phyloP scores from a whole-genome alignment of 768 basidiomycete genomes.

The Mrakia frigida region DNA sequence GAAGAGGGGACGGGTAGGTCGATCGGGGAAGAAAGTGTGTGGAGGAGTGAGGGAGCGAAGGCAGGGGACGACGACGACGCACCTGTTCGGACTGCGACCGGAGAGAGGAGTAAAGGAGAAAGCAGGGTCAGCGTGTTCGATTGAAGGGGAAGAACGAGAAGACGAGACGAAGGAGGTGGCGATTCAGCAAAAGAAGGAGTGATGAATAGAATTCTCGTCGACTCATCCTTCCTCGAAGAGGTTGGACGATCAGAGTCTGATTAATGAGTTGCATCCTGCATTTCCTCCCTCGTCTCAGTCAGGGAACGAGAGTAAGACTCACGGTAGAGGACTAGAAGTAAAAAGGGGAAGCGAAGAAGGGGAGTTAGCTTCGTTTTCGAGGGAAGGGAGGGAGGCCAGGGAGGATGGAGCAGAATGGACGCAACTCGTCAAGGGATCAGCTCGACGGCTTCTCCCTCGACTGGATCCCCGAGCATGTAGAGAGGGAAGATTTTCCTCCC shows the following conservation, averaged over 20 bases:
- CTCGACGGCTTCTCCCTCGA: too few species aligned
- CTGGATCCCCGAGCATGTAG: too few species aligned
- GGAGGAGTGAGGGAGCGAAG: neutral
- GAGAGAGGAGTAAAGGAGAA: neutral
- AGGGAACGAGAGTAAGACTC: too few species aligned
- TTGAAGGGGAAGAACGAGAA: neutral
- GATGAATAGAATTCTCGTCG: neutral
- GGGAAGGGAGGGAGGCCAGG: too few species aligned
- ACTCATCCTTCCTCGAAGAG: neutral
- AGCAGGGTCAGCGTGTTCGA: neutral
- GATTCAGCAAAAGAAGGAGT: neutral
- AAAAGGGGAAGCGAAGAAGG: too few species aligned
- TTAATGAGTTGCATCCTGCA: neutral
- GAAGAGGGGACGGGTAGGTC: neutral
- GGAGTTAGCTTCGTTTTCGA: too few species aligned
- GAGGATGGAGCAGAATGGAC: too few species aligned
- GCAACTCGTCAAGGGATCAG: too few species aligned
- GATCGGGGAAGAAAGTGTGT: neutral
- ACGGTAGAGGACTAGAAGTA: too few species aligned
- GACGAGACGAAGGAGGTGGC: neutral
- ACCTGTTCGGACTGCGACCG: neutral
- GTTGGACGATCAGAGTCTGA: conserved; percentile 1
- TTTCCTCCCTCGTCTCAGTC: too few species aligned
- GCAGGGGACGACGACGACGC: neutral
- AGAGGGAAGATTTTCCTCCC: too few species aligned